Conservation (phyloP, 2,329 filamentous ascomycete species). For the Ploettnerulaceae sp. region DNA sequence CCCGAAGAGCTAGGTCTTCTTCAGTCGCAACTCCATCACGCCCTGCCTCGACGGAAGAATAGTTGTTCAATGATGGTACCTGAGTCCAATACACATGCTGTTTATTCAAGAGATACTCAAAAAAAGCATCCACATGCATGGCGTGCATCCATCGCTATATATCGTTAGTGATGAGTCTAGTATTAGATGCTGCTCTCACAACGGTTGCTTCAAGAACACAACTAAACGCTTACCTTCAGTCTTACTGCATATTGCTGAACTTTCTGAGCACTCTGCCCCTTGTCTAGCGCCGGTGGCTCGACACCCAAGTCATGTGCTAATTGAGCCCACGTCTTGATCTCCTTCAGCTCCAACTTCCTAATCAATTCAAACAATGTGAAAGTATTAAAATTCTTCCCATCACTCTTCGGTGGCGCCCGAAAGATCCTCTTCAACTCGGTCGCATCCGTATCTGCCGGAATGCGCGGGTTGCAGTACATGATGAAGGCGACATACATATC, state of each 20-base stretch:
- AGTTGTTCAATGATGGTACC: constrained; percentile 60
- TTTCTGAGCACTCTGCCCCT: constrained; percentile 86
- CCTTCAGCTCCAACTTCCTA: constrained; percentile 69
- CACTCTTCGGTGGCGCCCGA: constrained; percentile 74
- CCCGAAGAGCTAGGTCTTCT: constrained; percentile 82
- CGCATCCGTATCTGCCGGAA: constrained; percentile 66
- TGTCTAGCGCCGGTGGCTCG: constrained; percentile 73
- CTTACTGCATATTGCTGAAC: constrained; percentile 92
- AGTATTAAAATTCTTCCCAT: constrained; percentile 79
- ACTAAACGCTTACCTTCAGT: constrained; percentile 61
- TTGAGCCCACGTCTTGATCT: constrained; percentile 91
- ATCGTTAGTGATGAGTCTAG: constrained; percentile 3
- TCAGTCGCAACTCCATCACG: constrained; percentile 80
- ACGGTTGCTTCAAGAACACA: no score
- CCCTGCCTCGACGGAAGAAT: constrained; percentile 57
- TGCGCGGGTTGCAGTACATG: constrained; percentile 82
- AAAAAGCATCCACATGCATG: constrained; percentile 93
- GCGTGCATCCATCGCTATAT: constrained; percentile 91
- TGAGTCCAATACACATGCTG: constrained; percentile 75
- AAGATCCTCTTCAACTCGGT: constrained; percentile 70
- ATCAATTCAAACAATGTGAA: constrained; percentile 76
- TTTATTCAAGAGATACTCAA: constrained; percentile 79
- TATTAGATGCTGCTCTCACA: neutral
- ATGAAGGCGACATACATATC: constrained; percentile 82
- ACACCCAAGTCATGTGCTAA: constrained; percentile 83